A percentile compares a stretch with the other conserved stretches of the same genome.
Evolutionary conservation across 371 early-diverging fungal genomes (phyloP).

Genomic region (Mortierella sp.): DNA sequence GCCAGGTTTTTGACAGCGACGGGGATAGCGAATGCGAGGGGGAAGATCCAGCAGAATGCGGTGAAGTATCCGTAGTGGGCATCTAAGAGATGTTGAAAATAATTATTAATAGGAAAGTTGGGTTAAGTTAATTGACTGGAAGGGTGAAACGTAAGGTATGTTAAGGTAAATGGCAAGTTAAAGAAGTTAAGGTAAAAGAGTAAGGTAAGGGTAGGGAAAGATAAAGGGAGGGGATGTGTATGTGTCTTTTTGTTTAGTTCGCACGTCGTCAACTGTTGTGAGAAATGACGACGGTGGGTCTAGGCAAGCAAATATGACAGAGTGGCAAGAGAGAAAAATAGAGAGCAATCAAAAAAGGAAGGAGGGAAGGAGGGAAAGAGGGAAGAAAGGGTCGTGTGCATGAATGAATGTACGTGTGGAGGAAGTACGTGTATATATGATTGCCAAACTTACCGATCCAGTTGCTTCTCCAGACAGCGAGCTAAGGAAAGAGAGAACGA

Average conservation of each 20-base stretch:
- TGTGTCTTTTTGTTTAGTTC: neutral
- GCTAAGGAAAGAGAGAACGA: constrained; percentile 14
- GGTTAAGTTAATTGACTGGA: too few relatives aligned
- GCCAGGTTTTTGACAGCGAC: constrained; percentile 55
- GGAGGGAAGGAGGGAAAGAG: neutral
- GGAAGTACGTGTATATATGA: neutral
- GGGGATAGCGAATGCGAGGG: constrained; percentile 59
- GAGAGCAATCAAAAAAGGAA: neutral
- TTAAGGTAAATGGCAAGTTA: too few relatives aligned
- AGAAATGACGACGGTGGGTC: too few relatives aligned
- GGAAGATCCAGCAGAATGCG: constrained; percentile 62
- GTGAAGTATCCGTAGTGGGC: constrained; percentile 59
- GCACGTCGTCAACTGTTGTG: neutral
- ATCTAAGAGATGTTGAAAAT: constrained; percentile 43
- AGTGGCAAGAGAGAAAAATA: neutral
- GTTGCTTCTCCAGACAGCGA: constrained; percentile 41
- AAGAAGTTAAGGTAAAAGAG: neutral
- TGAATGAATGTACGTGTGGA: neutral
- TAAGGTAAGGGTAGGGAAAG: neutral
- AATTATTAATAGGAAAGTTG: too few relatives aligned
- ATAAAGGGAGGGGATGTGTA: too few relatives aligned
- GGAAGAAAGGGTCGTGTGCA: neutral
- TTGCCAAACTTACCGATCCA: constrained; percentile 28
- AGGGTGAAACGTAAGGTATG: too few relatives aligned
- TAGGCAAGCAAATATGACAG: too few relatives aligned